Conservation (phyloP, 768 basidiomycete species). For the Thelephora ganbajun region DNA sequence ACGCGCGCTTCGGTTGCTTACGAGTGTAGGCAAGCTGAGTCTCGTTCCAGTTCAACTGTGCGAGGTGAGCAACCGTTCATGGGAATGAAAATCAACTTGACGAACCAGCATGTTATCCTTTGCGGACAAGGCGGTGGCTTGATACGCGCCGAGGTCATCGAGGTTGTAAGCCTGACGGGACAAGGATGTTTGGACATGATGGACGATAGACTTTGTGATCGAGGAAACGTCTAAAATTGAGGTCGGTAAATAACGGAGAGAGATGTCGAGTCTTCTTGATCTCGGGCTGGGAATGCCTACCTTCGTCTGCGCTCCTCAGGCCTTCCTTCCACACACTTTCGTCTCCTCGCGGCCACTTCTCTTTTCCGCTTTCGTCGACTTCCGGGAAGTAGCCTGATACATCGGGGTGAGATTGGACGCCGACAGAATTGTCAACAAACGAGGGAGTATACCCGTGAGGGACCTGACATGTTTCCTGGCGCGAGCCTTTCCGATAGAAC, state of each 20-base stretch:
- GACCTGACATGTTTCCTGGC: constrained; percentile 54
- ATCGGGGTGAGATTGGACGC: not conserved
- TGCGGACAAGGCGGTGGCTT: constrained; percentile 78
- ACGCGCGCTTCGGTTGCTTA: constrained; percentile 79
- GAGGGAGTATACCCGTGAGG: constrained; percentile 15
- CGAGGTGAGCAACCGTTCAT: constrained; percentile 1
- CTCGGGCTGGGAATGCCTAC: constrained; percentile 20
- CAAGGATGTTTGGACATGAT: constrained; percentile 79
- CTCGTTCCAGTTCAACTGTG: constrained; percentile 72
- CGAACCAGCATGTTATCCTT: constrained; percentile 77
- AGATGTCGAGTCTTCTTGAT: not conserved
- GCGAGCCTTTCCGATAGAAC: constrained; percentile 22
- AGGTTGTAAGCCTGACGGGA: constrained; percentile 87
- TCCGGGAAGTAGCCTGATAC: constrained; percentile 66
- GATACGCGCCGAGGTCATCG: constrained; percentile 78
- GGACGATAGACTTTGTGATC: constrained; percentile 65
- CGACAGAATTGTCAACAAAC: not conserved
- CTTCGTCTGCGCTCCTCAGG: constrained; percentile 40
- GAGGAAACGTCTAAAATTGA: constrained; percentile 34
- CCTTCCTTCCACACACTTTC: constrained; percentile 60
- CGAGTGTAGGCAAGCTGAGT: constrained; percentile 67
- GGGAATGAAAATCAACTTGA: constrained; percentile 1
- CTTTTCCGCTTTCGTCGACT: constrained; percentile 60
- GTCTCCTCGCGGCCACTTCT: constrained; percentile 77
- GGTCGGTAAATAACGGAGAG: constrained; percentile 2